Conservation (phyloP, 129 eudicot genomes). For the Lactuca saligna region DNA sequence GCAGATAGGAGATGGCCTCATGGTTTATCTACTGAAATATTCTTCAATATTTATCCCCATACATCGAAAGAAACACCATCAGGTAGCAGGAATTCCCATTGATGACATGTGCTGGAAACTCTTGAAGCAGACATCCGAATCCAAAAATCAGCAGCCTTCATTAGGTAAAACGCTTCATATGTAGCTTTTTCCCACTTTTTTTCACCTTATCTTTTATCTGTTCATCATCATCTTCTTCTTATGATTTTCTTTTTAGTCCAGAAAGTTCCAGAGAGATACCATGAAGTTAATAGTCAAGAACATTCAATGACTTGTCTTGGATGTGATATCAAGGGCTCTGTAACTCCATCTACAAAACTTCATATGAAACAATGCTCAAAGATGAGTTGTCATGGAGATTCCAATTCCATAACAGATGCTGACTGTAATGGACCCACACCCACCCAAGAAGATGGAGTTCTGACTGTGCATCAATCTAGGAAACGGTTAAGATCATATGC, state of each 20-base stretch:
- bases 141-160: constrained; percentile 28
- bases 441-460: constrained; percentile 28
- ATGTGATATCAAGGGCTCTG: constrained; percentile 13
- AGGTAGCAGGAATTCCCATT: constrained; percentile 68
- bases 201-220: background rate
- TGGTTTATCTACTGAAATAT: constrained; percentile 56
- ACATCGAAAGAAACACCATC: constrained; percentile 49
- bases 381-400: constrained; percentile 23
- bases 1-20: constrained; percentile 81
- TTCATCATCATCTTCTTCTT: background rate
- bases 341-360: background rate
- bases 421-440: constrained; percentile 4
- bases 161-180: constrained; percentile 18
- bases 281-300: constrained; percentile 30
- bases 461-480: constrained; percentile 23
- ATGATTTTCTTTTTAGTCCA: background rate
- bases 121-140: constrained; percentile 24
- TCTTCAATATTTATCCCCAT: constrained; percentile 69
- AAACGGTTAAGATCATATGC: constrained; percentile 58
- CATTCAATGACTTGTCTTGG: constrained; percentile 20
- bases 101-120: constrained; percentile 34
- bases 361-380: constrained; percentile 6
- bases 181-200: no score
- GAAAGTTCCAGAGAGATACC: constrained; percentile 12
- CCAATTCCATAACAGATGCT: constrained; percentile 8